Base-by-base conservation (phyloP, 495 filamentous ascomycete genomes). In the Neurospora terricola region DNA sequence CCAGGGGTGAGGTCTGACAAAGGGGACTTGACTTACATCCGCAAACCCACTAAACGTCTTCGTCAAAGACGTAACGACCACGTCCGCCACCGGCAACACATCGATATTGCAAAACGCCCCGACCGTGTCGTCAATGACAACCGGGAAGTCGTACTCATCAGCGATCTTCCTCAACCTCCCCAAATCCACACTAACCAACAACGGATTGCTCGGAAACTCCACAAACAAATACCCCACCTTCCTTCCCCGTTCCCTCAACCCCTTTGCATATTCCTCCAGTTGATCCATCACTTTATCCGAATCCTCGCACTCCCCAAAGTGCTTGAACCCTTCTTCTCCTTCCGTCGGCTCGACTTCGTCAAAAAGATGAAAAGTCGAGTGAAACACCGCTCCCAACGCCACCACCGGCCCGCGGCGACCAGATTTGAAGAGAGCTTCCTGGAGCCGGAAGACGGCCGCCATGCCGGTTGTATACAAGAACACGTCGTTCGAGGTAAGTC, bases 11-110 rank as follows among this genome's bases (percentile, higher is more conserved):
- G 12, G 21, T 72, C 9, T 81, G 78, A 72, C 80, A 81, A 82
- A 74, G 9, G 77, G 77, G 77, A 81, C 30, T 43, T 72, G 79
- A 75, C 86, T 82, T 37, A 87, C 84, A 72, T 89, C 83, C 9
- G 85, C 84, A 70, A 81, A 84, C 2, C 87, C 87, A 71, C 78
- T 84, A 73, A 88, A 86, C 3, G 79, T 78, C 77, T 88, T 88
- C 27, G 85, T 87, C 9, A 87, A 77, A 40, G 80, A 83, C 2
- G 84, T 83, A 7, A 86, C 69, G 68, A 89, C 70, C 2, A 85
- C 76, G 75, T 89, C 87, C 0, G 81, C 82, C 0, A 76, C 76
- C 16, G 76, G 73, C 30, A 82, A 70, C 23, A 86, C 75, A 72
- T 87, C 82, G 30, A 87, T 76, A 72, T 89, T 89, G 73, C 79